A percentile compares a stretch with the other conserved stretches of the same genome.
Evolutionary conservation across 179 eudicot species (phyloP).

Genomic region (Heliamphora pulchella): DNA sequence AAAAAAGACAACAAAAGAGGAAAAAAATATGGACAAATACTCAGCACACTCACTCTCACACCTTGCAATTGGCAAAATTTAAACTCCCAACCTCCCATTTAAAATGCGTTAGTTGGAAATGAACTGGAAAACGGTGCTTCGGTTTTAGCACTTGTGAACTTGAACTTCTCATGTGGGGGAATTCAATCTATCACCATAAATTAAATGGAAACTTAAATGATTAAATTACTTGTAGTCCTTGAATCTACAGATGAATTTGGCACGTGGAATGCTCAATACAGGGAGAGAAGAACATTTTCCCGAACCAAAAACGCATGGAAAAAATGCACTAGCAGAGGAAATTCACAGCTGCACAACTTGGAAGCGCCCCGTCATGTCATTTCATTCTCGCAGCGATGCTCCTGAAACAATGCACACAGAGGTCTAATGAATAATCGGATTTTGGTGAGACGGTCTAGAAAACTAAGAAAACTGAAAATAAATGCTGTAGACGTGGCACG

Average conservation of each 20-base stretch:
- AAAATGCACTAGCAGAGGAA: background rate
- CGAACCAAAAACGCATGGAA: too few relatives aligned
- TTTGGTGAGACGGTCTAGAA: background rate
- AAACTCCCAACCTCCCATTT: too few relatives aligned
- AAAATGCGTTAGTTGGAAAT: background rate
- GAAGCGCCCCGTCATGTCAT: background rate
- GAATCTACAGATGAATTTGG: background rate
- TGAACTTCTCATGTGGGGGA: background rate
- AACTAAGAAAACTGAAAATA: background rate
- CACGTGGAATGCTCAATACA: background rate
- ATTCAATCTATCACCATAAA: background rate
- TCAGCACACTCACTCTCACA: too few relatives aligned
- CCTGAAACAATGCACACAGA: conserved; percentile 6
- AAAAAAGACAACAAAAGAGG: too few relatives aligned
- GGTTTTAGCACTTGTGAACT: background rate
- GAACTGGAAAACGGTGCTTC: background rate
- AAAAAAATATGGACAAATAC: too few relatives aligned
- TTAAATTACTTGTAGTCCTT: background rate
- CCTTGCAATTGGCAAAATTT: too few relatives aligned
- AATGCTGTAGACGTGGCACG: background rate
- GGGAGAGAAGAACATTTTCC: background rate
- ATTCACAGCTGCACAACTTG: background rate
- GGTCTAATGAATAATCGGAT: background rate
- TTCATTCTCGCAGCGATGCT: background rate
- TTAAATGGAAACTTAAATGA: background rate